Evolutionary conservation across 1,284 basidiomycete species (phyloP).

Genomic region (Naganishia cerealis): DNA sequence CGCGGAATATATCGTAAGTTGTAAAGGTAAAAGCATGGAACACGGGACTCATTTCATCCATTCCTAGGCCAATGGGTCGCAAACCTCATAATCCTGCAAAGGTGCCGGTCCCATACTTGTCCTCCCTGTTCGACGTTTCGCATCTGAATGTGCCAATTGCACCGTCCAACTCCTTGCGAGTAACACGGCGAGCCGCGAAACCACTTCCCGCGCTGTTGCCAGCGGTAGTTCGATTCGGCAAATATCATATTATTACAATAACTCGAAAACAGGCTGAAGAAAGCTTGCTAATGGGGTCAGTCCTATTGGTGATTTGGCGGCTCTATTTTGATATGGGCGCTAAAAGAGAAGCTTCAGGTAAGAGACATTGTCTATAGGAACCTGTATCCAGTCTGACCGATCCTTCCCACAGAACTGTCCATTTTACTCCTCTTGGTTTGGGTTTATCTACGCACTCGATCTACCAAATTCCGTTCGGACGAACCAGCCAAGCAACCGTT

Average conservation of each 20-base stretch:
- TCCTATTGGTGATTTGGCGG: conserved; percentile 41
- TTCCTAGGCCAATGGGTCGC: neutral
- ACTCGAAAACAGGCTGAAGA: conserved; percentile 47
- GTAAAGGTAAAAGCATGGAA: neutral
- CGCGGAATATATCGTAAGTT: conserved; percentile 6
- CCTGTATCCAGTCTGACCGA: conserved; percentile 5
- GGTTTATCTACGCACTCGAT: conserved; percentile 37
- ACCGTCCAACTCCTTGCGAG: neutral
- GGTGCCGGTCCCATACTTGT: neutral
- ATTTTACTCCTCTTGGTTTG: conserved; percentile 40
- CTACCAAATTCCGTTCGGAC: neutral
- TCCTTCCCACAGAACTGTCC: conserved; percentile 39
- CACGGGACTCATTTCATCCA: no score
- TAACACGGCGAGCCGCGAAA: conserved; percentile 2
- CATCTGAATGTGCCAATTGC: neutral
- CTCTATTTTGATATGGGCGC: conserved; percentile 46
- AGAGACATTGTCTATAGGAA: neutral
- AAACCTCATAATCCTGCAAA: neutral
- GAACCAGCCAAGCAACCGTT: neutral
- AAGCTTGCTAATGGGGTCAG: conserved; percentile 42
- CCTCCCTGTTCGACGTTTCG: conserved; percentile 12
- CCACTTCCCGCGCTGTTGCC: conserved; percentile 12
- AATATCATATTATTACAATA: conserved; percentile 33
- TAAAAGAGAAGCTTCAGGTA: conserved; percentile 48
- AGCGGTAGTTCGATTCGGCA: neutral